phyloP scores from a whole-genome alignment of 192 early-diverging fungal species.

The Umbelopsis ramanniana region DNA sequence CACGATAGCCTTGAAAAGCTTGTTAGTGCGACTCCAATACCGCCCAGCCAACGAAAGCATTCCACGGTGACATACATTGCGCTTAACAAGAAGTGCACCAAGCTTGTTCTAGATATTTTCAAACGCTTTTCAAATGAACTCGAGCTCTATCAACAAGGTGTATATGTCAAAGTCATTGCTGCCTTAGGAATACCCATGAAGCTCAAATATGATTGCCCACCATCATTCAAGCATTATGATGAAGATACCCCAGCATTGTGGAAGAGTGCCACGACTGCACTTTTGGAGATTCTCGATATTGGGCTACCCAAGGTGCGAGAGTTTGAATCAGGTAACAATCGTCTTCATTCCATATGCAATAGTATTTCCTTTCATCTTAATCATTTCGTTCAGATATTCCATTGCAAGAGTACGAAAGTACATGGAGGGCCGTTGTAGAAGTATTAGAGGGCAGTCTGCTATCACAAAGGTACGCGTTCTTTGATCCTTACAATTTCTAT shows the following conservation, averaged over 20 bases:
- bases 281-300: slow-evolving; percentile 59
- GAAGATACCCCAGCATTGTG: slow-evolving; percentile 71
- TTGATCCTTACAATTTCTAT: not conserved
- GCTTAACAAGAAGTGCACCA: slow-evolving; percentile 67
- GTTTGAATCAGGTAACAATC: slow-evolving; percentile 43
- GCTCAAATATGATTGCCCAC: slow-evolving; percentile 76
- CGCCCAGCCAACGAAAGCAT: slow-evolving; percentile 36
- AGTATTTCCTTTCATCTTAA: too few relatives aligned
- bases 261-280: slow-evolving; percentile 67
- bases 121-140: slow-evolving; percentile 51
- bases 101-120: slow-evolving; percentile 57
- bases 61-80: slow-evolving; percentile 74
- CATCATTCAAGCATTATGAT: slow-evolving; percentile 64
- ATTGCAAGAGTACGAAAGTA: slow-evolving; percentile 51
- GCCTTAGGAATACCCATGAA: slow-evolving; percentile 74
- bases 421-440: slow-evolving; percentile 59
- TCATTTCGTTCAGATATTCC: slow-evolving; percentile 50
- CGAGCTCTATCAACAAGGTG: slow-evolving; percentile 57
- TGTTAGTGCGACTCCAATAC: slow-evolving; percentile 16
- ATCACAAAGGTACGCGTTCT: slow-evolving; percentile 53
- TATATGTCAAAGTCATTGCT: slow-evolving; percentile 55
- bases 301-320: slow-evolving; percentile 48
- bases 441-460: slow-evolving; percentile 66
- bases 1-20: slow-evolving; percentile 24
- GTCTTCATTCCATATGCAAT: not conserved